These are phyloP conservation scores for Polytolypa hystricis DNA, from an alignment of 2,329 filamentous ascomycete species.

Conservation along the genomic window DNA sequence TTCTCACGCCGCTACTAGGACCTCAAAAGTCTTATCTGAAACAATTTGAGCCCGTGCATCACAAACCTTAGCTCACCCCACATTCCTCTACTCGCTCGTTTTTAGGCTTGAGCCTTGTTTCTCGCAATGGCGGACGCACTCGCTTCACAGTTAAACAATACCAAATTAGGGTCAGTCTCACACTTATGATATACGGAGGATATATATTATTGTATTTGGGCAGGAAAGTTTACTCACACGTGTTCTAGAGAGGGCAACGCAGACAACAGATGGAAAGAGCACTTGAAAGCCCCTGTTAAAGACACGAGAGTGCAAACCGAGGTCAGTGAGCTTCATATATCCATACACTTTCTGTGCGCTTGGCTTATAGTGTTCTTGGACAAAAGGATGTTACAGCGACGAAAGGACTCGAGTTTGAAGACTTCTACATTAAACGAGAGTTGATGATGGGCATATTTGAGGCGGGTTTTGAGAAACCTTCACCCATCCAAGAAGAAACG, in stretches of 20 bases:
- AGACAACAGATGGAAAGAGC: constrained; percentile 34
- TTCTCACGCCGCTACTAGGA: too few relatives aligned
- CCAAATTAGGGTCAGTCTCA: constrained; percentile 8
- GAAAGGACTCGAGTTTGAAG: constrained; percentile 94
- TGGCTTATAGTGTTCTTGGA: constrained; percentile 11
- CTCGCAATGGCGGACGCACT: constrained; percentile 15
- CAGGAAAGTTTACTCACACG: constrained; percentile 10
- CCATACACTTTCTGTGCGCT: too few relatives aligned
- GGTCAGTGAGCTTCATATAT: constrained; percentile 24
- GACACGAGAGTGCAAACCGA: constrained; percentile 41
- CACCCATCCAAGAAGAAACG: constrained; percentile 97
- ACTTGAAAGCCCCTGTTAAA: constrained; percentile 36
- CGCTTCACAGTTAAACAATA: constrained; percentile 11
- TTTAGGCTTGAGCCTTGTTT: constrained; percentile 1
- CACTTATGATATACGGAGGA: neutral
- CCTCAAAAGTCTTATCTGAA: too few relatives aligned
- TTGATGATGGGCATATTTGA: constrained; percentile 99
- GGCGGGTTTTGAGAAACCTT: constrained; percentile 96
- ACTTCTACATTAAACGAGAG: constrained; percentile 89
- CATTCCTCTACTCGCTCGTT: neutral
- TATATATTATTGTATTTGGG: neutral
- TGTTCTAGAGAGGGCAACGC: constrained; percentile 26
- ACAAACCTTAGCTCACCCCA: too few relatives aligned
- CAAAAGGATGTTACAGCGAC: constrained; percentile 90
- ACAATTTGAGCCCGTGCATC: too few relatives aligned